Conservation (phyloP, 2,329 filamentous ascomycete genomes). For the Venturiaceae sp. region DNA sequence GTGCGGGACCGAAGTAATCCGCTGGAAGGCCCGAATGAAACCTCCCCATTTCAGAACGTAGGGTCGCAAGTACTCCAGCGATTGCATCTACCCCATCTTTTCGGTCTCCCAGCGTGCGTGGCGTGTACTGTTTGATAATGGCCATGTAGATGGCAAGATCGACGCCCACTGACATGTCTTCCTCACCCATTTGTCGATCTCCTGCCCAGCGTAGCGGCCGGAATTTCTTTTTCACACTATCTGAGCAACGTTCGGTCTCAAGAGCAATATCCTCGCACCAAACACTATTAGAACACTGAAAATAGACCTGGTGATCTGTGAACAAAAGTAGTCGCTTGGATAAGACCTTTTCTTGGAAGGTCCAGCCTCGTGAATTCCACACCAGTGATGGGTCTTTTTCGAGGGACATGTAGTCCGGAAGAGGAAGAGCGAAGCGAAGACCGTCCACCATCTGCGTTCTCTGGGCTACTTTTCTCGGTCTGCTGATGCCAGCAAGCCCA, state of each 20-base stretch:
- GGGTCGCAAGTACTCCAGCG: neutral
- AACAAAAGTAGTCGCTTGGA: slow-evolving; percentile 1
- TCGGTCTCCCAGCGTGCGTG: neutral
- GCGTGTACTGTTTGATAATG: neutral
- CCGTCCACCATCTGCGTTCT: neutral
- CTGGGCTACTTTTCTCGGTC: neutral
- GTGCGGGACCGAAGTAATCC: neutral
- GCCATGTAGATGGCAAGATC: neutral
- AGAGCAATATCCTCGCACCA: slow-evolving; percentile 1
- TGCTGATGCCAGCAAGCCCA: slow-evolving; percentile 6
- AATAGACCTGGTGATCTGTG: slow-evolving; percentile 2
- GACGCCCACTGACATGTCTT: neutral
- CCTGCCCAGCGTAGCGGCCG: neutral
- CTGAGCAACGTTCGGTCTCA: neutral
- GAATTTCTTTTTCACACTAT: neutral
- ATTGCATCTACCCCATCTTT: neutral
- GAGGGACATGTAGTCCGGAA: neutral
- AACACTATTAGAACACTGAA: neutral
- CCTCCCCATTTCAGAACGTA: neutral
- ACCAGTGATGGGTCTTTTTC: neutral
- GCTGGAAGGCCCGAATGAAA: neutral
- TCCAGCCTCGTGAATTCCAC: slow-evolving; percentile 2
- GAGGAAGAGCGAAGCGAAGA: neutral
- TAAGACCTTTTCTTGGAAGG: neutral
- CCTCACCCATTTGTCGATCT: neutral